Evolutionary conservation across 2,329 filamentous ascomycete species (phyloP), one percentile per base, ranked within the genome.

Genomic region (Aspergillus fructus): DNA sequence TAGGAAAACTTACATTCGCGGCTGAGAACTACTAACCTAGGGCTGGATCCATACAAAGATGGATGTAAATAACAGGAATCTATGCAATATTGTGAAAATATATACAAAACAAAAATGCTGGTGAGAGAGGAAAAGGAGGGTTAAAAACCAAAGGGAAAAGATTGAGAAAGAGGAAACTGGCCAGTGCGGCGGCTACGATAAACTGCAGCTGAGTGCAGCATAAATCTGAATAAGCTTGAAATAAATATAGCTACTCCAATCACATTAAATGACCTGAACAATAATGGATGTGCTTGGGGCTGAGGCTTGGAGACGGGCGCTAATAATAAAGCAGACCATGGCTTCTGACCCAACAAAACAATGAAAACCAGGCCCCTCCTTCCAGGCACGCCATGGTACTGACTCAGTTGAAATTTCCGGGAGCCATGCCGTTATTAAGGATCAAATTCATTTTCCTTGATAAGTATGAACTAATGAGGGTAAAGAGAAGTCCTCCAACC

Each of bases 211-310:
- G 15, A 13, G 40, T 48, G 12, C 34, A 40, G 41, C 17, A 47
- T 42, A 37, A 53, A 24, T 52, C 49, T 52, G 49, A 57, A 57
- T 57, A 57, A 57, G 53, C 52, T 42, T 33, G 13, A 24, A 53
- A 43, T 30, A 47, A 49, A 49, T 42, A 49, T 33, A 48, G 23
- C 19, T 17, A 42, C n/a, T 23, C 52, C 52, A 53, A 53, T 53
- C 30, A 53, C 33, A 40, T 39, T 19, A 39, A n/a, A n/a, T 41
- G 45, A n/a, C 39, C 39, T 43, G 30, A 52, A 7, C 19, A 3
- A 40, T 17, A 17, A 42, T 37, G 12, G n/a, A 34, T 52, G 40
- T 52, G 48, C 37, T 27, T 48, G 42, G 48, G 43, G 53, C 53
- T 33, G 48, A 48, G 30, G 42, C 42, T 47, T 49, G 37, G 8